Percentiles rank a stretch among this genome's conserved stretches.
These are phyloP conservation scores for Candida glucosophila DNA, from an alignment of 1,139 yeast genomes.

Conservation along the genomic window DNA sequence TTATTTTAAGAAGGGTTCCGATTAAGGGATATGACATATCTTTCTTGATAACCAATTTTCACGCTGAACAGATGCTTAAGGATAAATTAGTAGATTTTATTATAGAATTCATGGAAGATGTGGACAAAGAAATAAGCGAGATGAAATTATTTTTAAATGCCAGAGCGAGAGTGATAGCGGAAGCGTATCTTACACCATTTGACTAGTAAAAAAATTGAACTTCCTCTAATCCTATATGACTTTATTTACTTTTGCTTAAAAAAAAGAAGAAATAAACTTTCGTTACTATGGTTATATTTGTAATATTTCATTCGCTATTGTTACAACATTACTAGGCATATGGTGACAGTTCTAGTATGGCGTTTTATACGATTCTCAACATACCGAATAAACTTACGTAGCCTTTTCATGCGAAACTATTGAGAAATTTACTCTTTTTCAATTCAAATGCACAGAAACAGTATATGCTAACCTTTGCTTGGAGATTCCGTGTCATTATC, in stretches of 20 bases:
- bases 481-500: too few species aligned
- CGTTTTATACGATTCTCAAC: too few species aligned
- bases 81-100: constrained; percentile 93
- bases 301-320: too few species aligned
- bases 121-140: constrained; percentile 96
- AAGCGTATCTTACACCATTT: constrained; percentile 76
- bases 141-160: constrained; percentile 96
- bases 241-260: constrained; percentile 1
- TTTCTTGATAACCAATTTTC: constrained; percentile 86
- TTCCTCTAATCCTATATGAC: background rate
- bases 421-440: too few species aligned
- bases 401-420: too few species aligned
- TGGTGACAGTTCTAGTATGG: too few species aligned
- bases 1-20: constrained; percentile 86
- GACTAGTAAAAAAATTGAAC: constrained; percentile 26
- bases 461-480: too few species aligned
- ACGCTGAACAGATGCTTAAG: constrained; percentile 92
- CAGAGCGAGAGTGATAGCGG: constrained; percentile 96
- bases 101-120: constrained; percentile 98
- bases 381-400: too few species aligned
- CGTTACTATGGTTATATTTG: too few species aligned
- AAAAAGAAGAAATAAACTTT: too few species aligned
- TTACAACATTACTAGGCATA: too few species aligned
- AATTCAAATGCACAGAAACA: too few species aligned
- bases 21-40: constrained; percentile 89